phyloP scores from a whole-genome alignment of 345 rosid genomes.

The Limnanthes douglasii region DNA sequence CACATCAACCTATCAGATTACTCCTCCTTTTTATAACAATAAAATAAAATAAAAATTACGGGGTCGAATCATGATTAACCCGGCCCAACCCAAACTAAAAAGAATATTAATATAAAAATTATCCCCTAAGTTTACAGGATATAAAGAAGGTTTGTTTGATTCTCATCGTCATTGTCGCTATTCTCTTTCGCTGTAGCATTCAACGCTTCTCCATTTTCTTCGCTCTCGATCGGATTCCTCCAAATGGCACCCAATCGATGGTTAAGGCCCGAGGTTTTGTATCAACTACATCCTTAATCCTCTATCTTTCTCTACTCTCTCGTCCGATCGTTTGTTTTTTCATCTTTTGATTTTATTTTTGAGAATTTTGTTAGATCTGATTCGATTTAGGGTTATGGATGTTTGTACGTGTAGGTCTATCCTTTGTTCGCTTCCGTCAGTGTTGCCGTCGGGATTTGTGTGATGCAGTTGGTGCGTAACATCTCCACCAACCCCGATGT shows the following conservation, averaged over 20 bases:
- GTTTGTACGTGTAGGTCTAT: conserved; percentile 36
- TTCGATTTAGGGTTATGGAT: background rate
- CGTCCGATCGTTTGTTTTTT: conserved; percentile 4
- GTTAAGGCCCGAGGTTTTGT: too few relatives aligned
- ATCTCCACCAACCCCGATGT: conserved; percentile 93
- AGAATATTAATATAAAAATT: too few relatives aligned
- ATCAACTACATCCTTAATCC: conserved; percentile 1
- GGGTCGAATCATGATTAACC: background rate
- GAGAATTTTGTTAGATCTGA: conserved; percentile 7
- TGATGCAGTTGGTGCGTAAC: conserved; percentile 57
- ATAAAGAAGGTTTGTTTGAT: too few relatives aligned
- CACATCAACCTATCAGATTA: conserved; percentile 3
- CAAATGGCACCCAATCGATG: too few relatives aligned
- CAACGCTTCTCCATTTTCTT: too few relatives aligned
- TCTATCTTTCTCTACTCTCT: conserved; percentile 4
- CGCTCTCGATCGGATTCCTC: conserved; percentile 1
- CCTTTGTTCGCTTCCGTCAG: conserved; percentile 89
- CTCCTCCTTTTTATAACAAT: too few relatives aligned
- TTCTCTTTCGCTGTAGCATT: background rate
- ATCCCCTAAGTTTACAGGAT: too few relatives aligned
- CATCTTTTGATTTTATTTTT: conserved; percentile 1
- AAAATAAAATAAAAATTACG: background rate
- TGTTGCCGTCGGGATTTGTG: conserved; percentile 88
- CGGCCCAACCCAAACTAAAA: too few relatives aligned
- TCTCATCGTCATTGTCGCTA: background rate